A percentile compares a stretch with the other conserved stretches of the same genome.
These are phyloP conservation scores for Roridomyces roridus DNA, from an alignment of 768 basidiomycete species.

Conservation along the genomic window DNA sequence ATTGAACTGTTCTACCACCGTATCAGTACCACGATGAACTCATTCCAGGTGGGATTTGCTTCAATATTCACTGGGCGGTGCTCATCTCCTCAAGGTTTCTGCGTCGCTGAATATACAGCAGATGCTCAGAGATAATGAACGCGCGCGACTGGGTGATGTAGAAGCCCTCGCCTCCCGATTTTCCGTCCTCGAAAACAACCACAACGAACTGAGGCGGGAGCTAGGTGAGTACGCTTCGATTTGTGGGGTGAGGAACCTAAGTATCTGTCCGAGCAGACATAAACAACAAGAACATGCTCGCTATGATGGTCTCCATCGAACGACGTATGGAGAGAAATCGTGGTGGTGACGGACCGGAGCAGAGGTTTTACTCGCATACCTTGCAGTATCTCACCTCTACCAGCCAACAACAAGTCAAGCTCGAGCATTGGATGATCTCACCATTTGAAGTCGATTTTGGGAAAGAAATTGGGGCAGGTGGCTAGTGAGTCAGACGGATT, in stretches of 20 bases:
- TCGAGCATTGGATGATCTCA: slow-evolving; percentile 10
- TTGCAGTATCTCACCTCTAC: background rate
- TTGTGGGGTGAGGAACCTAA: too few relatives aligned
- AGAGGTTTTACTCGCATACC: slow-evolving; percentile 2
- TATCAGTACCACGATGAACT: too few relatives aligned
- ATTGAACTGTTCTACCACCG: slow-evolving; percentile 4
- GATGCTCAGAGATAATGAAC: too few relatives aligned
- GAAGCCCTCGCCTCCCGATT: background rate
- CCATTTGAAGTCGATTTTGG: slow-evolving; percentile 11
- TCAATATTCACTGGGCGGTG: too few relatives aligned
- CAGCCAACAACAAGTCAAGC: background rate
- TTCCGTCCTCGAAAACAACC: background rate
- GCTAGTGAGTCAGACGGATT: slow-evolving; percentile 1
- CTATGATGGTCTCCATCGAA: slow-evolving; percentile 2
- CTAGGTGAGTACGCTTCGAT: background rate
- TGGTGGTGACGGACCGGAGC: background rate
- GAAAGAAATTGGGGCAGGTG: slow-evolving; percentile 7
- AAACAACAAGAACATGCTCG: background rate
- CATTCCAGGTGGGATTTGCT: slow-evolving; percentile 2
- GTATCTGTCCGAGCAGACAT: too few relatives aligned
- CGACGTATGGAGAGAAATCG: background rate
- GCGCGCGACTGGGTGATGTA: background rate
- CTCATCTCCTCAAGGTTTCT: background rate
- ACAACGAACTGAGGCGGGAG: background rate
- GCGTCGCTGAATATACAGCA: background rate